Evolutionary conservation across 2,329 filamentous ascomycete genomes (phyloP).

Genomic region (Fusarium praegraminearum): DNA sequence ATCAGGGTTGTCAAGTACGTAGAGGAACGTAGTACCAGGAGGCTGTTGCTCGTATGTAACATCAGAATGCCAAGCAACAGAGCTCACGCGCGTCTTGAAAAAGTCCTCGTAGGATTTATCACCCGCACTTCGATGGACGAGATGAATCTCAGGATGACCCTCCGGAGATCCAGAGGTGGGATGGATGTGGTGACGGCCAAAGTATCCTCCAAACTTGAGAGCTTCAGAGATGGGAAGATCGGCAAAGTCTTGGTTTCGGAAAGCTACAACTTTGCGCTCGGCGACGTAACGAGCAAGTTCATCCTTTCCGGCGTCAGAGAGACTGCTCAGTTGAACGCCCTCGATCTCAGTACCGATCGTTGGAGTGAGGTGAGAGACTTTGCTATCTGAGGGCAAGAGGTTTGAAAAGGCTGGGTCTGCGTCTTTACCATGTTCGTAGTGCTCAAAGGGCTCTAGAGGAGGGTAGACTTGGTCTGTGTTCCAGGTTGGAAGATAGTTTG

Average conservation of each 20-base stretch:
- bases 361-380: conserved; percentile 73
- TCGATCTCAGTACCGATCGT: conserved; percentile 79
- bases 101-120: conserved; percentile 66
- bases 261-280: conserved; percentile 81
- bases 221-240: conserved; percentile 77
- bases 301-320: conserved; percentile 77
- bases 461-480: conserved; percentile 72
- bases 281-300: conserved; percentile 81
- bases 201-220: conserved; percentile 78
- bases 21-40: conserved; percentile 89
- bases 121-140: conserved; percentile 77
- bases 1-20: conserved; percentile 83
- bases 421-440: conserved; percentile 80
- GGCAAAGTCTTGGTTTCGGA: conserved; percentile 80
- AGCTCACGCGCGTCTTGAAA: conserved; percentile 77
- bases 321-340: conserved; percentile 77
- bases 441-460: conserved; percentile 76
- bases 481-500: conserved; percentile 80
- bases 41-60: conserved; percentile 90
- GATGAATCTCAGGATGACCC: conserved; percentile 79
- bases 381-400: conserved; percentile 67
- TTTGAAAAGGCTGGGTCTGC: conserved; percentile 77
- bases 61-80: conserved; percentile 90
- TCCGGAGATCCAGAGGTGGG: conserved; percentile 81
- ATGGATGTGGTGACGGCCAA: conserved; percentile 85